A percentile compares a stretch with the other conserved stretches of the same genome.
phyloP scores from a whole-genome alignment of 169 alveolate genomes.

The Cryptosporidium ubiquitum region DNA sequence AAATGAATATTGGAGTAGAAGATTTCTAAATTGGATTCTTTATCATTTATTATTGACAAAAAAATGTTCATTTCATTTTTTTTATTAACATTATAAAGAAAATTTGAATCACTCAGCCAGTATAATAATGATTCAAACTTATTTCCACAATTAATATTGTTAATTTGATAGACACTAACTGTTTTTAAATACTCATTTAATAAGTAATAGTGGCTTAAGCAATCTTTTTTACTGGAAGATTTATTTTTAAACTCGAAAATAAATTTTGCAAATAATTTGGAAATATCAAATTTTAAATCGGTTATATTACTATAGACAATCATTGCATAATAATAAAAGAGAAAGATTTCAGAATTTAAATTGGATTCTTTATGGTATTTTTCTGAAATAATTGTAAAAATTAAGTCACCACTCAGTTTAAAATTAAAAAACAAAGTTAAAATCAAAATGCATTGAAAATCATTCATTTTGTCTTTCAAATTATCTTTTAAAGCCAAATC shows the following conservation, averaged over 20 bases:
- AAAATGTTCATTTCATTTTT: not conserved
- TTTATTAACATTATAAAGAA: not conserved
- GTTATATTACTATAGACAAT: not conserved
- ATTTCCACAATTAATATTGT: not conserved
- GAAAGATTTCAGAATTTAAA: not conserved
- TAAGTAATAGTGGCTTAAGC: not conserved
- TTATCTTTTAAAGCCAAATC: not conserved
- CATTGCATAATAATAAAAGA: not conserved
- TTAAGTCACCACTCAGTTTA: constrained; percentile 14
- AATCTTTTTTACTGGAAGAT: not conserved
- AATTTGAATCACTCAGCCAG: constrained; percentile 1
- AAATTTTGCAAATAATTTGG: not conserved
- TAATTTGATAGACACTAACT: not conserved
- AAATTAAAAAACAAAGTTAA: constrained; percentile 15
- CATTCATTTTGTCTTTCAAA: not conserved
- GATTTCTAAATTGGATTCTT: not conserved
- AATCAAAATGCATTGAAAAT: not conserved
- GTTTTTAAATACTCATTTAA: constrained; percentile 1
- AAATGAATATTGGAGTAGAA: not conserved
- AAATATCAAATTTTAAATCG: not conserved
- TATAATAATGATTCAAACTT: constrained; percentile 10
- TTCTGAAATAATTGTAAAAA: constrained; percentile 14
- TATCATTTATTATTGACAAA: not conserved
- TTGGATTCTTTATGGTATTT: not conserved
- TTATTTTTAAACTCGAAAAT: not conserved